Evolutionary conservation across 2,329 filamentous ascomycete genomes (phyloP).

Genomic region (Plectosphaerella cucumerina): DNA sequence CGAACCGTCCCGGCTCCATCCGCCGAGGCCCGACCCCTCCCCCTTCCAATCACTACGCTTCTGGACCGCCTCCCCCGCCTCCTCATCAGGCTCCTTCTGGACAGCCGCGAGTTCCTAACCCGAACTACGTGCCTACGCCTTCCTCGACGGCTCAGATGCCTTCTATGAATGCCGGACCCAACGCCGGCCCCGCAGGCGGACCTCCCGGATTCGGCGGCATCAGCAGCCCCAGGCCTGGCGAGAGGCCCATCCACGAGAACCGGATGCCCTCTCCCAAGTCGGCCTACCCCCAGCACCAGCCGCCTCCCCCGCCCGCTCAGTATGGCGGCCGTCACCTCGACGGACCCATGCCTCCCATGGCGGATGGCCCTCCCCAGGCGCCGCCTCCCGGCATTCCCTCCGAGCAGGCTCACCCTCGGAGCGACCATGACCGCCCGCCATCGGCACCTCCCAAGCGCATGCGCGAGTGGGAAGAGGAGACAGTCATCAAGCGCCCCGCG

Average conservation of each 20-base stretch:
- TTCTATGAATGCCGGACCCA: constrained; percentile 30
- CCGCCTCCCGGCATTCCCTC: constrained; percentile 56
- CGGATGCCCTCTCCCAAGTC: constrained; percentile 89
- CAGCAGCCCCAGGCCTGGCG: constrained; percentile 78
- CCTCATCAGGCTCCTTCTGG: constrained; percentile 28
- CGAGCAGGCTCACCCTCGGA: constrained; percentile 58
- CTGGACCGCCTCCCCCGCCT: constrained; percentile 48
- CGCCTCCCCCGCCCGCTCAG: constrained; percentile 27
- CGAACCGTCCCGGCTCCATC: constrained; percentile 25
- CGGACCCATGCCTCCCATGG: constrained; percentile 52
- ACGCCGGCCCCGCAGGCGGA: constrained; percentile 41
- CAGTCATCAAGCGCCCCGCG: constrained; percentile 75
- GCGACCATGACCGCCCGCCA: constrained; percentile 68
- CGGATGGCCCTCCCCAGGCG: constrained; percentile 65
- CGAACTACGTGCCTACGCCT: constrained; percentile 54
- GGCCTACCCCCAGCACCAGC: constrained; percentile 73
- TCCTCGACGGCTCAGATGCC: constrained; percentile 35
- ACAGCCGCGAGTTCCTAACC: constrained; percentile 54
- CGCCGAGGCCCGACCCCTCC: constrained; percentile 53
- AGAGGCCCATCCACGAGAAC: constrained; percentile 77
- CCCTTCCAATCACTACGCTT: constrained; percentile 43
- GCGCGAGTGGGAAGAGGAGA: constrained; percentile 90
- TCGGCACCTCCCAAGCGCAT: constrained; percentile 79
- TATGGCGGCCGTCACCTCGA: constrained; percentile 76
- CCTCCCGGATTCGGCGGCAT: constrained; percentile 69